A percentile compares a stretch with the other conserved stretches of the same genome.
phyloP scores from a whole-genome alignment of 2,329 filamentous ascomycete species.

The Aspergillus quadricinctus region DNA sequence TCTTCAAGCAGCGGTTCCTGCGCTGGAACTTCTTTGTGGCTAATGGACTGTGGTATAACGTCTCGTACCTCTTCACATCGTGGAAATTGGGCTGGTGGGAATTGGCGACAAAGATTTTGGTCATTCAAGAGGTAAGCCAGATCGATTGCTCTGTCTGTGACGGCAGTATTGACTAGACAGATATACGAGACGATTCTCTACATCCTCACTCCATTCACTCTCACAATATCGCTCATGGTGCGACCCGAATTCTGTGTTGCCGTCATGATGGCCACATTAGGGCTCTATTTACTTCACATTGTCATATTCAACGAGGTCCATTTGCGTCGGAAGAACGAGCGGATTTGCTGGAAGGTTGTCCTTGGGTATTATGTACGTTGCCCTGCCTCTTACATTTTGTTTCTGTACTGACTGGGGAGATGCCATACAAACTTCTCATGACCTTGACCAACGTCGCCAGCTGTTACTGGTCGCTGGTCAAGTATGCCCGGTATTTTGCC shows the following conservation, averaged over 20 bases:
- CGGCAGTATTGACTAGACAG: slow-evolving; percentile 9
- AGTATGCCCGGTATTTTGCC: slow-evolving; percentile 46
- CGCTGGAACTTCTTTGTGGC: slow-evolving; percentile 53
- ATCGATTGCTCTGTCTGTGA: neutral
- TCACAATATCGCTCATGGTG: slow-evolving; percentile 44
- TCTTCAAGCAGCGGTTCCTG: slow-evolving; percentile 49
- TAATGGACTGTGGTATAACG: slow-evolving; percentile 46
- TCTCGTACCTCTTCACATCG: slow-evolving; percentile 43
- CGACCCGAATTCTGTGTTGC: slow-evolving; percentile 39
- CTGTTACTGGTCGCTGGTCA: slow-evolving; percentile 41
- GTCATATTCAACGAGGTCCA: slow-evolving; percentile 49
- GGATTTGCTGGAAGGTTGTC: slow-evolving; percentile 35
- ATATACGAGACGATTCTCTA: slow-evolving; percentile 47
- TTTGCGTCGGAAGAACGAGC: slow-evolving; percentile 43
- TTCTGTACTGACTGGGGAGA: slow-evolving; percentile 3
- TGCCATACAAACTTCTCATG: slow-evolving; percentile 43
- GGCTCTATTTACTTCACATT: slow-evolving; percentile 42
- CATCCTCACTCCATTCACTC: slow-evolving; percentile 43
- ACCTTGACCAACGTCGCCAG: slow-evolving; percentile 43
- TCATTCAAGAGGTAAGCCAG: slow-evolving; percentile 41
- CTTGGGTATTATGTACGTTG: slow-evolving; percentile 38
- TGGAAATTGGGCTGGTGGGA: slow-evolving; percentile 50
- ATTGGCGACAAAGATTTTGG: slow-evolving; percentile 48
- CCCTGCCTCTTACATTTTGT: neutral
- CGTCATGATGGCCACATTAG: slow-evolving; percentile 34